Percentiles rank a stretch among this genome's conserved stretches.
Conservation (phyloP, 305 asterid genomes). For the Ajuga reptans region DNA sequence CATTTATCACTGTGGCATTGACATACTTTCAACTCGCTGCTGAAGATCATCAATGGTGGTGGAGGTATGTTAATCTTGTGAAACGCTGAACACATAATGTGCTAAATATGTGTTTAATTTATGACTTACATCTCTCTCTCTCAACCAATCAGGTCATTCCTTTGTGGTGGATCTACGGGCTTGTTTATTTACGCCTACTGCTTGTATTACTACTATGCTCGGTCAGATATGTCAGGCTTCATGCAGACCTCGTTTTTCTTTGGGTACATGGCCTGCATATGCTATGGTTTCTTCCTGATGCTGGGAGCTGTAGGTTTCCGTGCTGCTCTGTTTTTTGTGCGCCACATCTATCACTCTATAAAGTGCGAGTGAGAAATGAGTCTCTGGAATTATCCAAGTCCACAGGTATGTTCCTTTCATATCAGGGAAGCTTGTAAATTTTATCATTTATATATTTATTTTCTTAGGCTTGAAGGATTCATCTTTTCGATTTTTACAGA, state of each 20-base stretch:
- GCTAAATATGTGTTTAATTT: background rate
- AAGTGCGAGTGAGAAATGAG: constrained; percentile 47
- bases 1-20: constrained; percentile 70
- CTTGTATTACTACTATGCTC: constrained; percentile 65
- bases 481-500: background rate
- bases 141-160: constrained; percentile 46
- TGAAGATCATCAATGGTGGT: constrained; percentile 89
- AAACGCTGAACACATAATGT: background rate
- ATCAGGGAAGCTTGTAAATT: too few species aligned
- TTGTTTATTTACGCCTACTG: constrained; percentile 65
- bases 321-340: constrained; percentile 64
- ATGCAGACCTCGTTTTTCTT: constrained; percentile 77
- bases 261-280: constrained; percentile 71
- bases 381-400: constrained; percentile 1
- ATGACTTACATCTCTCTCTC: background rate
- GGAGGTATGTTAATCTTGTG: constrained; percentile 46
- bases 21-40: constrained; percentile 83
- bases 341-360: constrained; percentile 62
- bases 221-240: constrained; percentile 73
- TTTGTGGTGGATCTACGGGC: constrained; percentile 77
- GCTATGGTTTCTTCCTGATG: constrained; percentile 78
- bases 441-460: too few species aligned
- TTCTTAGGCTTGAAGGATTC: too few species aligned
- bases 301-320: constrained; percentile 74
- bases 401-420: constrained; percentile 23